These are phyloP conservation scores for Tricholoma matsutake DNA, from an alignment of 768 basidiomycete genomes.

Conservation along the genomic window DNA sequence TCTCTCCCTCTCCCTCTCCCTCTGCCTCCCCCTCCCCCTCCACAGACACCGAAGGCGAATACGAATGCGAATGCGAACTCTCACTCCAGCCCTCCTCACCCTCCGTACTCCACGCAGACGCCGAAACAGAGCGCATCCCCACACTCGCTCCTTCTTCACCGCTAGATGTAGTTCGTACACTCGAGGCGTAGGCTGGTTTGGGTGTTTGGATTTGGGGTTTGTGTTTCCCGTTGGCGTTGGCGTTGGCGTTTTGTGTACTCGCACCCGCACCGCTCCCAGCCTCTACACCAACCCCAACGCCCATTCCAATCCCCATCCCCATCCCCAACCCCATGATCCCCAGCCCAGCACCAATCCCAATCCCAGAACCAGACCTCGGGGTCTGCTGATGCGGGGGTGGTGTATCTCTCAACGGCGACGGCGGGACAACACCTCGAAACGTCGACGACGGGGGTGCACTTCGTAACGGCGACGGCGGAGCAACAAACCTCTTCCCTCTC, in stretches of 20 bases:
- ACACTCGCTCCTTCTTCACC: background rate
- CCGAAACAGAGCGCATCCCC: background rate
- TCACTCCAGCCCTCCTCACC: background rate
- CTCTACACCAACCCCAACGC: slow-evolving; percentile 15
- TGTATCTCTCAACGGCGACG: background rate
- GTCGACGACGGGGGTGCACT: background rate
- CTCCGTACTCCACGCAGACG: background rate
- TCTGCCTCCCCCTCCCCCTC: slow-evolving; percentile 7
- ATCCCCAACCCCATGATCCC: slow-evolving; percentile 25
- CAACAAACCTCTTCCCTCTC: background rate
- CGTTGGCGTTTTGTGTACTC: too few relatives aligned
- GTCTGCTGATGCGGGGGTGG: background rate
- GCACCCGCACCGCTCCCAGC: background rate
- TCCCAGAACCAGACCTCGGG: slow-evolving; percentile 12
- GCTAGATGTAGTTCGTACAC: background rate
- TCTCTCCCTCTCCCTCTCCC: background rate
- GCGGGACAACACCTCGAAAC: background rate
- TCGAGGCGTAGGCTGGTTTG: background rate
- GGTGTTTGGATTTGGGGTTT: too few relatives aligned
- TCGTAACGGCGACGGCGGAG: background rate
- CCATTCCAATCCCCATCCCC: slow-evolving; percentile 23
- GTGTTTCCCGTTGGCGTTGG: too few relatives aligned
- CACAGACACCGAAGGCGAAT: slow-evolving; percentile 17
- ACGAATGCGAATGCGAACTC: background rate
- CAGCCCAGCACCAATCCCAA: slow-evolving; percentile 18